Evolutionary conservation across 2,329 filamentous ascomycete genomes (phyloP), one percentile per base, ranked within the genome.

Genomic region (Trichoderma arundinaceum): DNA sequence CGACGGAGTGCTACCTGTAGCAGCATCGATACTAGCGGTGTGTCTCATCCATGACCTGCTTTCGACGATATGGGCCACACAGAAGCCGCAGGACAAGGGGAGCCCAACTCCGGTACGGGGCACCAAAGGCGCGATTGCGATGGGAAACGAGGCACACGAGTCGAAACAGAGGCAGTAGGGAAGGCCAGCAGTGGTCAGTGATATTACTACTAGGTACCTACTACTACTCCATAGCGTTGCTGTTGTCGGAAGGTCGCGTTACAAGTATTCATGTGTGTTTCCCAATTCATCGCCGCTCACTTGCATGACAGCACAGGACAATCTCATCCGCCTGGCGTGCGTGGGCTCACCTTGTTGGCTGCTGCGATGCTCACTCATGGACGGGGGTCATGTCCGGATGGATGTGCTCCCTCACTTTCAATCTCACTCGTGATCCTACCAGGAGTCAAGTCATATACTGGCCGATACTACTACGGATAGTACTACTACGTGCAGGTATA

Each of bases 21-120:
- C n/a, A 28, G 35, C 38, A 41, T 54, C 19, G n/a, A 46, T 62
- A 53, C 48, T 62, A 35, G 59, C 59, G 59, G 59, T 62, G 59
- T 62, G 59, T 62, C 59, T 38, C 49, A 62, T 53, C 48, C 49
- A 53, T 53, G 59, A 13, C 59, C 49, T 44, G 38, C 48, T 46
- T 35, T 53, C 9, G 22, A 22, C 49, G n/a, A 22, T 19, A 19
- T 44, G 39, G 54, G n/a, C 38, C 51, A 38, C 33, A 41, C 48
- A 52, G 58, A 33, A 49, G 28, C 57, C 17, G 44, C 33, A 17
- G 58, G n/a, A 13, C 46, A 43, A 52, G 58, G 58, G 46, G 35
- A 17, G n/a, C 15, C 28, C 22, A n/a, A n/a, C n/a, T n/a, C n/a
- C n/a, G n/a, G 12, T 33, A 56, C 51, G 57, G 39, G 33, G 54